phyloP scores from a whole-genome alignment of 768 basidiomycete species.

The Gyrodon lividus region DNA sequence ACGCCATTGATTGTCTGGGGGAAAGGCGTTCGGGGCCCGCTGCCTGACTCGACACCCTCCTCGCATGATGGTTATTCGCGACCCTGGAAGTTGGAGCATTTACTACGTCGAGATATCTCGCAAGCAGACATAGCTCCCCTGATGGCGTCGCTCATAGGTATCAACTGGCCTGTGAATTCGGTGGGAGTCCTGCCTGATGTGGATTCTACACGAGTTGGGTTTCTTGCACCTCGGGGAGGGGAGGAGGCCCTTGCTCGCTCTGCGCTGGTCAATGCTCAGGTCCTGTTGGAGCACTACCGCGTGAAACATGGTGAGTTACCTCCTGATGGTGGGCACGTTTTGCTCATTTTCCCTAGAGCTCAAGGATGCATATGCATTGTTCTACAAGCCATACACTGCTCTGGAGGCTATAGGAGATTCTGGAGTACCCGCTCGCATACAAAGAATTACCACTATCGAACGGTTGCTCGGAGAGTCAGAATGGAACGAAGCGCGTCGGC shows the following conservation, averaged over 20 bases:
- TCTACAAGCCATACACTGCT: conserved; percentile 60
- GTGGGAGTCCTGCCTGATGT: conserved; percentile 81
- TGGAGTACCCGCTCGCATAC: conserved; percentile 35
- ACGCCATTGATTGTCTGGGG: conserved; percentile 87
- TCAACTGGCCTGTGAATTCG: conserved; percentile 77
- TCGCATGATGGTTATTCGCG: conserved; percentile 72
- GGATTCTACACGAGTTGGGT: conserved; percentile 59
- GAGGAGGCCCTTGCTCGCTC: conserved; percentile 51
- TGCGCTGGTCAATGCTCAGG: conserved; percentile 65
- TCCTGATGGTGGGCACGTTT: not conserved
- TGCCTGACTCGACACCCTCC: conserved; percentile 50
- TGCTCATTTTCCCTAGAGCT: conserved; percentile 43
- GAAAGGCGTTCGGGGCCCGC: conserved; percentile 68
- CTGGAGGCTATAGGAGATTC: conserved; percentile 38
- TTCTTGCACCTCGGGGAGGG: conserved; percentile 46
- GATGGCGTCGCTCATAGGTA: conserved; percentile 73
- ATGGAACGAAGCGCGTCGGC: conserved; percentile 50
- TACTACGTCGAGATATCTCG: conserved; percentile 72
- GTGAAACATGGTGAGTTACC: conserved; percentile 64
- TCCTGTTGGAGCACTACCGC: conserved; percentile 73
- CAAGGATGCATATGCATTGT: conserved; percentile 54
- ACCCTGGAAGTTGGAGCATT: conserved; percentile 57
- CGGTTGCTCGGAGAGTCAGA: conserved; percentile 38
- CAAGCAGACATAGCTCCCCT: conserved; percentile 81
- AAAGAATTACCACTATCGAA: conserved; percentile 43